Percentiles rank a stretch among this genome's conserved stretches.
phyloP scores from a whole-genome alignment of 2,329 filamentous ascomycete genomes.

The Hymenoscyphus occultus region DNA sequence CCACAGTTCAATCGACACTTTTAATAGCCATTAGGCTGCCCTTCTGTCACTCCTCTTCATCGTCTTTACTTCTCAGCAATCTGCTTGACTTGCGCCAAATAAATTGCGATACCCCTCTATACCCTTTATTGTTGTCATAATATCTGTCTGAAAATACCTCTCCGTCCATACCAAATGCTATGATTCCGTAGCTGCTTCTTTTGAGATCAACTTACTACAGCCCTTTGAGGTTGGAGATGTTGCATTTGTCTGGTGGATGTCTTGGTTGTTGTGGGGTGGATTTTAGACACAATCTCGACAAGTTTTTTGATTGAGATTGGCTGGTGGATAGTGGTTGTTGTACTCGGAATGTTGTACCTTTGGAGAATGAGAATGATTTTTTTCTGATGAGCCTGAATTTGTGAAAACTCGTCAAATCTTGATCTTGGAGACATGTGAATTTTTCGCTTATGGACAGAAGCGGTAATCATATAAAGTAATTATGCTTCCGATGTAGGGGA shows the following conservation, averaged over 20 bases:
- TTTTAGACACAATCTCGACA: neutral
- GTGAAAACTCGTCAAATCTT: neutral
- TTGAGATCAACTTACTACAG: neutral
- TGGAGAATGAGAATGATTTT: neutral
- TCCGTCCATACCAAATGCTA: constrained; percentile 4
- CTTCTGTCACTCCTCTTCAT: constrained; percentile 11
- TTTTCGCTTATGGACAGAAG: no score
- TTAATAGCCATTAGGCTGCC: constrained; percentile 5
- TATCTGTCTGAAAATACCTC: neutral
- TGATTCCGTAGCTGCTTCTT: neutral
- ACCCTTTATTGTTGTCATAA: constrained; percentile 4
- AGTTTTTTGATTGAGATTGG: constrained; percentile 3
- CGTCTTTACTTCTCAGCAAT: constrained; percentile 8
- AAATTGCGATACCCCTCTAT: constrained; percentile 9
- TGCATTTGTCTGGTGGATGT: neutral
- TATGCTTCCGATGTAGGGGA: no score
- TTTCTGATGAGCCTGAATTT: neutral
- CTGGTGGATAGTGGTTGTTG: neutral
- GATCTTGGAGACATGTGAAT: neutral
- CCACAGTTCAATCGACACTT: neutral
- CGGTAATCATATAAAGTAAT: no score
- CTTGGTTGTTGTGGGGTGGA: neutral
- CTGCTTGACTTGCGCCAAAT: constrained; percentile 9
- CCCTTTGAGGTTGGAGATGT: neutral
- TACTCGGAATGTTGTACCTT: neutral